A percentile compares a stretch with the other conserved stretches of the same genome.
These are phyloP conservation scores for Colletotrichum sp. DNA, from an alignment of 2,329 filamentous ascomycete species.

Conservation along the genomic window DNA sequence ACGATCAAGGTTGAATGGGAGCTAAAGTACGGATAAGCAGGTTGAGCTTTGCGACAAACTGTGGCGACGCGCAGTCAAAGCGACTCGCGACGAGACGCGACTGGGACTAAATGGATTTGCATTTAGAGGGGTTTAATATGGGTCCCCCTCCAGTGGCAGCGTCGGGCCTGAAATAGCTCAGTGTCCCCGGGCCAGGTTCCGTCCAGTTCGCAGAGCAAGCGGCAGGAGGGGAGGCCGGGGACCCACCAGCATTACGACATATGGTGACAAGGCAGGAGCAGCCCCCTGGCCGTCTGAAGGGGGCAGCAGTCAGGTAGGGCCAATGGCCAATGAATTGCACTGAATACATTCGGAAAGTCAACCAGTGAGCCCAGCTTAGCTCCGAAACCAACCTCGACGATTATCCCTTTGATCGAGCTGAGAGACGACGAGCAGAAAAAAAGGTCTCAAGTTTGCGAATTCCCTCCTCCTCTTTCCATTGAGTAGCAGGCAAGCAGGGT, in stretches of 20 bases:
- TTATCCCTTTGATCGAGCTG: slow-evolving; percentile 15
- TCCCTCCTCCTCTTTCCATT: background rate
- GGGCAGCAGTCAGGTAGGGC: background rate
- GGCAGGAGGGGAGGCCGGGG: background rate
- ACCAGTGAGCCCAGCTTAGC: slow-evolving; percentile 6
- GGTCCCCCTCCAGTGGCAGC: background rate
- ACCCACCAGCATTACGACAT: slow-evolving; percentile 18
- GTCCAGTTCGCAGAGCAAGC: background rate
- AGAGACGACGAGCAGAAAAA: background rate
- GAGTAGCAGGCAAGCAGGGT: background rate
- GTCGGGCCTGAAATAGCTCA: background rate
- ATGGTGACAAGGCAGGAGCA: slow-evolving; percentile 8
- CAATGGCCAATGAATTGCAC: slow-evolving; percentile 11
- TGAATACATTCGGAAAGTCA: background rate
- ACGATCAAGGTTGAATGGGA: background rate
- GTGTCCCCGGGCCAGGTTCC: background rate
- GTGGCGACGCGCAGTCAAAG: slow-evolving; percentile 7
- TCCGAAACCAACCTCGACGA: slow-evolving; percentile 13
- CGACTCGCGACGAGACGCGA: slow-evolving; percentile 13
- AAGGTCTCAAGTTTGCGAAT: background rate
- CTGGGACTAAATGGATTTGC: slow-evolving; percentile 3
- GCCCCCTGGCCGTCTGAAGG: background rate
- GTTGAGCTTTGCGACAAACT: background rate
- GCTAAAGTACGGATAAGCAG: background rate
- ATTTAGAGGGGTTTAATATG: background rate